Conservation (phyloP, 306 rosid species). For the Medicago arabica region DNA sequence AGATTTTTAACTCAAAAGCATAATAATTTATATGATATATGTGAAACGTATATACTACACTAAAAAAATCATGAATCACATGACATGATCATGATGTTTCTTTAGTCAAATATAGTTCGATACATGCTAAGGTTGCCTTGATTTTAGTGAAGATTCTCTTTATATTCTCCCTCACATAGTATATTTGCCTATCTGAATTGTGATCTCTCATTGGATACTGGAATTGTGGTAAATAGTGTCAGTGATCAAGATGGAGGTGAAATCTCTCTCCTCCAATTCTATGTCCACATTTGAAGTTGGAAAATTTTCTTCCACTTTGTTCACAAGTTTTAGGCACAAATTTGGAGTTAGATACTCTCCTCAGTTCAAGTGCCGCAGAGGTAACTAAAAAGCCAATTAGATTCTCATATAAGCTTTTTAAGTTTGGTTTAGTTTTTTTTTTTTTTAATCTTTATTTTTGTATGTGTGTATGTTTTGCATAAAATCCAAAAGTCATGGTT, state of each 20-base stretch:
- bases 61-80: not conserved
- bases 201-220: not conserved
- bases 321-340: slow-evolving; percentile 49
- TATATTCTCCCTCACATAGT: not conserved
- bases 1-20: slow-evolving; percentile 29
- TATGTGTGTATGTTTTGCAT: not conserved
- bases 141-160: not conserved
- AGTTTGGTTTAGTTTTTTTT: no score
- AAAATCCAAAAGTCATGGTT: slow-evolving; percentile 7
- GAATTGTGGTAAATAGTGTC: not conserved
- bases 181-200: not conserved
- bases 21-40: not conserved
- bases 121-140: not conserved
- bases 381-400: slow-evolving; percentile 43
- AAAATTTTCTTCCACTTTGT: slow-evolving; percentile 43
- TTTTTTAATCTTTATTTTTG: not conserved
- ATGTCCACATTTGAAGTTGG: slow-evolving; percentile 57
- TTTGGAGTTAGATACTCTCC: slow-evolving; percentile 50
- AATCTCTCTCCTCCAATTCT: slow-evolving; percentile 53
- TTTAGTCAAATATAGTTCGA: not conserved
- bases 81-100: slow-evolving; percentile 8
- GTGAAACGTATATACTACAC: not conserved
- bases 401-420: not conserved
- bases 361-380: slow-evolving; percentile 58
- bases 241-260: slow-evolving; percentile 61